Conservation (phyloP, 345 rosid genomes). For the Litchi chinensis region DNA sequence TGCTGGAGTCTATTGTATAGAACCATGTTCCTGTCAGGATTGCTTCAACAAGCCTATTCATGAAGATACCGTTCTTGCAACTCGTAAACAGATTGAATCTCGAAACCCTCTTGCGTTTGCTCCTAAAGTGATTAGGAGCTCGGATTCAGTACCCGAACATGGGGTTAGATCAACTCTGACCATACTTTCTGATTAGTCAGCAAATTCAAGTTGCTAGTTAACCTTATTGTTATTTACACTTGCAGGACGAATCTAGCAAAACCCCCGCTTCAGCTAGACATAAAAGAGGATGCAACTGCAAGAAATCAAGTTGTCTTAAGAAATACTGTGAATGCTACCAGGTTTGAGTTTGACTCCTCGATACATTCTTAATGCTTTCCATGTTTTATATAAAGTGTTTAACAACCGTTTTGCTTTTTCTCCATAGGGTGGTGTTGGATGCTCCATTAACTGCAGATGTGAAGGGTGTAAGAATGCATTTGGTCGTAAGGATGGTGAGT, state of each 20-base stretch:
- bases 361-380: conserved; percentile 12
- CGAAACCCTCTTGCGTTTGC: conserved; percentile 99
- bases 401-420: conserved; percentile 14
- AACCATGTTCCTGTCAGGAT: conserved; percentile 92
- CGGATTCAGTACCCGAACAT: conserved; percentile 56
- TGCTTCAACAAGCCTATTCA: conserved; percentile 95
- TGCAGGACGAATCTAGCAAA: conserved; percentile 76
- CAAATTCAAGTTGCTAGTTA: conserved; percentile 12
- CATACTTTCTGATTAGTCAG: conserved; percentile 5
- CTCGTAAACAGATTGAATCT: conserved; percentile 95
- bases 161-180: conserved; percentile 46
- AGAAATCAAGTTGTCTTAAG: conserved; percentile 90
- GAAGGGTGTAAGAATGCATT: conserved; percentile 96
- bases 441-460: conserved; percentile 95
- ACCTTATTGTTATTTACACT: conserved; percentile 19
- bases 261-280: conserved; percentile 98
- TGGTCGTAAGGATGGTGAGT: conserved; percentile 93
- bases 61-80: conserved; percentile 87
- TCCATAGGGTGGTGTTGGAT: conserved; percentile 89
- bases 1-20: conserved; percentile 94
- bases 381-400: conserved; percentile 30
- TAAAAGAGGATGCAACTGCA: conserved; percentile 98
- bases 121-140: conserved; percentile 82
- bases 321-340: conserved; percentile 99
- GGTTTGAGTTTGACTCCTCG: conserved; percentile 62